A percentile compares a stretch with the other conserved stretches of the same genome.
phyloP scores from a whole-genome alignment of 202 grass and related monocot species.

The Schoenoplectus tabernaemontani region DNA sequence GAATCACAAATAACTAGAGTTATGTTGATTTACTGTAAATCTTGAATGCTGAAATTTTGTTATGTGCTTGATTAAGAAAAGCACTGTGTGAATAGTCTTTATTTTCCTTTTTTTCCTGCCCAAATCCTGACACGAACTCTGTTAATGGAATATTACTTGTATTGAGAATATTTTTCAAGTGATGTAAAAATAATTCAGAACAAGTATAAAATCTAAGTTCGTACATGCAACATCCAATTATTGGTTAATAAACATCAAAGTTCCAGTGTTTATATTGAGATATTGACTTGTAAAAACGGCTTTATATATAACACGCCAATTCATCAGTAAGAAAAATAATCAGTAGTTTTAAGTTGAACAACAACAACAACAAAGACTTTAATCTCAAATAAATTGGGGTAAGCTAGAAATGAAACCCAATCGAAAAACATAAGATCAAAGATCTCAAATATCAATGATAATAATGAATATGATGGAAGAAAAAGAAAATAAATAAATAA shows the following conservation, averaged over 20 bases:
- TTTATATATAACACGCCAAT: not conserved
- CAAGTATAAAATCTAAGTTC: not conserved
- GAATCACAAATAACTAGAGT: not conserved
- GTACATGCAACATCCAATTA: not conserved
- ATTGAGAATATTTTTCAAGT: not conserved
- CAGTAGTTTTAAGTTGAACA: too few species aligned
- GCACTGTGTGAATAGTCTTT: not conserved
- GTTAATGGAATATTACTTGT: not conserved
- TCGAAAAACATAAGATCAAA: too few species aligned
- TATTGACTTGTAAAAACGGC: not conserved
- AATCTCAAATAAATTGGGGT: too few species aligned
- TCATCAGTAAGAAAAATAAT: too few species aligned
- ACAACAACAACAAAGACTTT: too few species aligned
- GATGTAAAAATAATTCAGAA: not conserved
- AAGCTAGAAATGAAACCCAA: too few species aligned
- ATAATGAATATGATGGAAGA: too few species aligned
- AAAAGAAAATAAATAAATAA: too few species aligned
- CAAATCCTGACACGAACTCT: not conserved
- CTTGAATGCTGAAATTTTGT: constrained; percentile 12
- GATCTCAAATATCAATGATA: too few species aligned
- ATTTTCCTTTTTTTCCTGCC: not conserved
- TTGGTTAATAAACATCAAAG: not conserved
- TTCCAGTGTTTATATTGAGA: not conserved
- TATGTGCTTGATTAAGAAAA: not conserved
- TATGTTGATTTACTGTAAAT: constrained; percentile 14